phyloP scores from a whole-genome alignment of 2,329 filamentous ascomycete species.

The Arthrobotrys sphaeroides region DNA sequence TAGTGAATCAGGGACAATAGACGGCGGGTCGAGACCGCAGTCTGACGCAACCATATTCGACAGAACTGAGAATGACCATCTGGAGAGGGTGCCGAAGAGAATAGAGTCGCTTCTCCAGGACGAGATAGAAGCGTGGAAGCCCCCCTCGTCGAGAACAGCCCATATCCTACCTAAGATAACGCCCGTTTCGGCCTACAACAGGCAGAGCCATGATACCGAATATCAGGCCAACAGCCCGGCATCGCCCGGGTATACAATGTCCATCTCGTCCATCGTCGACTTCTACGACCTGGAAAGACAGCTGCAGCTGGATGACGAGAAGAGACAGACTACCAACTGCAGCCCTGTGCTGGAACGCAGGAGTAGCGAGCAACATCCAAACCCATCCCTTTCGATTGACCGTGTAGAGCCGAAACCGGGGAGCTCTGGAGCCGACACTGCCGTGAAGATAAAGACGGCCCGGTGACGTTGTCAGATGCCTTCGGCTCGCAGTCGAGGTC shows the following conservation, averaged over 20 bases:
- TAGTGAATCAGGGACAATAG: constrained; percentile 31
- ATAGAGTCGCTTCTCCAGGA: constrained; percentile 36
- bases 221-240: constrained; percentile 33
- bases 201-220: constrained; percentile 38
- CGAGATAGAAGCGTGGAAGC: constrained; percentile 18
- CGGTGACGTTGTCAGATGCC: not conserved
- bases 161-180: constrained; percentile 11
- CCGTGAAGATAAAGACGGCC: no score
- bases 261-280: constrained; percentile 44
- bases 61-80: not conserved
- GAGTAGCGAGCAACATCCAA: constrained; percentile 33
- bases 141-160: not conserved
- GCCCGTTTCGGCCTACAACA: constrained; percentile 9
- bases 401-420: not conserved
- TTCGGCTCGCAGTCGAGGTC: no score
- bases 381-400: not conserved
- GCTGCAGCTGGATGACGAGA: constrained; percentile 47
- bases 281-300: constrained; percentile 51
- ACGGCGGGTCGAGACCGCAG: constrained; percentile 24
- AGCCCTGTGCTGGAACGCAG: constrained; percentile 45
- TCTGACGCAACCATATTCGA: constrained; percentile 35
- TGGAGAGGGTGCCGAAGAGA: not conserved
- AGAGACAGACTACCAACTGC: constrained; percentile 40
- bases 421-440: not conserved
- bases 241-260: constrained; percentile 49